Evolutionary conservation across 1,284 basidiomycete species (phyloP).

Genomic region (Heterobasidion annosum): DNA sequence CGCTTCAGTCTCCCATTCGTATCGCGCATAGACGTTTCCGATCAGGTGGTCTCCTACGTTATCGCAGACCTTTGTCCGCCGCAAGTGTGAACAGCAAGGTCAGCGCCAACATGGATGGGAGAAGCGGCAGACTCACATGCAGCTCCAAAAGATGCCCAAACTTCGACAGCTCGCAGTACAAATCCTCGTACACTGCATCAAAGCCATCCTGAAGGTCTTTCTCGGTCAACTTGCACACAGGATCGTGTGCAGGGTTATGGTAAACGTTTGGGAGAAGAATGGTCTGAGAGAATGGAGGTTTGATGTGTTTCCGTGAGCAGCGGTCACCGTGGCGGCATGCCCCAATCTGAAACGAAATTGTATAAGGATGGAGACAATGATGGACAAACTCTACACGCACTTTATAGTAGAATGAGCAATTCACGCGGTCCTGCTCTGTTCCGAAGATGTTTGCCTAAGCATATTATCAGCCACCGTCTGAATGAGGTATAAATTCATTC

Average conservation of each 20-base stretch:
- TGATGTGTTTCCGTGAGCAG: constrained; percentile 96
- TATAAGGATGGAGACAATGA: constrained; percentile 5
- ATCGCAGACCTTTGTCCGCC: constrained; percentile 76
- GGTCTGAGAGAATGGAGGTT: constrained; percentile 95
- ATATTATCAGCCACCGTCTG: neutral
- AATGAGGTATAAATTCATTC: constrained; percentile 1
- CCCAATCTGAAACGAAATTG: constrained; percentile 56
- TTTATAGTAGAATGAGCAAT: constrained; percentile 95
- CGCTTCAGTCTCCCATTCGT: constrained; percentile 98
- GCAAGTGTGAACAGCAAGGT: constrained; percentile 2
- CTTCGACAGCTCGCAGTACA: constrained; percentile 89
- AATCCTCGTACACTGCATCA: constrained; percentile 94
- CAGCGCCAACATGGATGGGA: neutral
- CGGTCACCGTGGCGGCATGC: constrained; percentile 95
- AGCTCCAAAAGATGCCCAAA: constrained; percentile 95
- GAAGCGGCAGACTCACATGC: constrained; percentile 52
- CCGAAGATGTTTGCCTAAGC: constrained; percentile 76
- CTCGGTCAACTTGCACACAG: constrained; percentile 78
- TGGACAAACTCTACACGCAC: constrained; percentile 27
- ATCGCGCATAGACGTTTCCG: constrained; percentile 97
- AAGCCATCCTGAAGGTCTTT: constrained; percentile 93
- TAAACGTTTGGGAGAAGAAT: constrained; percentile 98
- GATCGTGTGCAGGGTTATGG: constrained; percentile 93
- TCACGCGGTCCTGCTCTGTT: constrained; percentile 89
- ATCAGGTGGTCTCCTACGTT: constrained; percentile 99